A percentile compares a stretch with the other conserved stretches of the same genome.
These are phyloP conservation scores for Neodidymelliopsis sp. DNA, from an alignment of 2,329 filamentous ascomycete species.

Conservation along the genomic window DNA sequence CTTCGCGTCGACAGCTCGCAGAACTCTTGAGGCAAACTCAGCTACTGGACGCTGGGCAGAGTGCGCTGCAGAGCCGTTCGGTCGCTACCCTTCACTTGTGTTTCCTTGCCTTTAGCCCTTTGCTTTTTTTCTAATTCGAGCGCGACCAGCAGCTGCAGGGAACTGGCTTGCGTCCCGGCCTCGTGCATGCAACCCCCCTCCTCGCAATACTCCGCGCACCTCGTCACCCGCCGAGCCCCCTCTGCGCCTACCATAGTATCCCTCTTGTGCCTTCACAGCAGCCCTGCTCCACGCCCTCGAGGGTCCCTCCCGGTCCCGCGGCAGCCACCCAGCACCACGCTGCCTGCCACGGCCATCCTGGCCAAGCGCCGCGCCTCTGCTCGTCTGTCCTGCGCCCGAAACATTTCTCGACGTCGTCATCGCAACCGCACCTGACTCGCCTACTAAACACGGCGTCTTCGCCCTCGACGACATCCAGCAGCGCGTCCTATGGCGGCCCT, in stretches of 20 bases:
- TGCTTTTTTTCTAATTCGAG: conserved; percentile 35
- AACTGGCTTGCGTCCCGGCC: conserved; percentile 15
- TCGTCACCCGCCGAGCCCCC: conserved; percentile 23
- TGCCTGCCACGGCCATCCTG: conserved; percentile 13
- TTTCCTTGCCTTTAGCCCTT: conserved; percentile 18
- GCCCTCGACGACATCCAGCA: conserved; percentile 9
- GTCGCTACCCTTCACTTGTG: conserved; percentile 35
- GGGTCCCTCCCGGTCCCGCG: conserved; percentile 14
- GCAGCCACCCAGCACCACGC: conserved; percentile 16
- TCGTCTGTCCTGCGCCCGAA: conserved; percentile 13
- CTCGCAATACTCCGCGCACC: conserved; percentile 24
- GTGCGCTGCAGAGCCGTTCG: conserved; percentile 22
- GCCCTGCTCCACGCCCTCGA: conserved; percentile 11
- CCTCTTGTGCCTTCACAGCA: conserved; percentile 17
- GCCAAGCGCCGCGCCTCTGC: conserved; percentile 16
- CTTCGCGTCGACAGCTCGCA: conserved; percentile 31
- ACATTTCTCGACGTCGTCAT: conserved; percentile 17
- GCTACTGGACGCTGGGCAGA: conserved; percentile 30
- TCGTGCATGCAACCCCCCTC: conserved; percentile 39
- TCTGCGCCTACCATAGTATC: conserved; percentile 22
- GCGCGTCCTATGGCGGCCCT: conserved; percentile 43
- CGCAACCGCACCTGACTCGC: conserved; percentile 11
- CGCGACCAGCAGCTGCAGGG: conserved; percentile 31
- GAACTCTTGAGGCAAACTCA: conserved; percentile 23
- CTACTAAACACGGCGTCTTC: neutral